phyloP scores from a whole-genome alignment of 2,329 filamentous ascomycete species.

The Macrophomina phaseolina region DNA sequence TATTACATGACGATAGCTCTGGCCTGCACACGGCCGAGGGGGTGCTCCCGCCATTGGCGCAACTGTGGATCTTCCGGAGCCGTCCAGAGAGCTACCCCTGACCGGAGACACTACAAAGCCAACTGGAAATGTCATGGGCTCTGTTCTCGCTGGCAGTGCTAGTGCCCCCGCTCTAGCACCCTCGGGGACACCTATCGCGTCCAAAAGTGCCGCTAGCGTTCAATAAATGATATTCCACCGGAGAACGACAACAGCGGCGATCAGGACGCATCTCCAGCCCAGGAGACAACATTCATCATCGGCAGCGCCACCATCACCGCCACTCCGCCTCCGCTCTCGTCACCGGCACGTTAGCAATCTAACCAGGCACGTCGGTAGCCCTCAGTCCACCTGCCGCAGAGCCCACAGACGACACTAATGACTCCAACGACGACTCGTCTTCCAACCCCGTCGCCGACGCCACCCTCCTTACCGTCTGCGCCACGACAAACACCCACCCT shows the following conservation, averaged over 20 bases:
- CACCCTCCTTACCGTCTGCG: not conserved
- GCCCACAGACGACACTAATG: not conserved
- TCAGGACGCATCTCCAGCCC: not conserved
- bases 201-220: too few species aligned
- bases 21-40: not conserved
- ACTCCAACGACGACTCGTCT: constrained; percentile 1
- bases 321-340: not conserved
- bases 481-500: not conserved
- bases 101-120: not conserved
- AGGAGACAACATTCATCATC: not conserved
- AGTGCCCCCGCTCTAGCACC: not conserved
- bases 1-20: not conserved
- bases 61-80: not conserved
- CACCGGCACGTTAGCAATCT: not conserved
- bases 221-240: not conserved
- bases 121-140: not conserved
- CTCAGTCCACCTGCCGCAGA: not conserved
- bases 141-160: not conserved
- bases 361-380: not conserved
- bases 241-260: not conserved
- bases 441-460: not conserved
- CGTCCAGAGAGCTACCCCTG: not conserved
- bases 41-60: not conserved
- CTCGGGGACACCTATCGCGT: not conserved
- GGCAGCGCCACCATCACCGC: constrained; percentile 11